A percentile compares a stretch with the other conserved stretches of the same genome.
Evolutionary conservation across 371 early-diverging fungal species (phyloP).

Genomic region (Choanephora cucurbitarum): DNA sequence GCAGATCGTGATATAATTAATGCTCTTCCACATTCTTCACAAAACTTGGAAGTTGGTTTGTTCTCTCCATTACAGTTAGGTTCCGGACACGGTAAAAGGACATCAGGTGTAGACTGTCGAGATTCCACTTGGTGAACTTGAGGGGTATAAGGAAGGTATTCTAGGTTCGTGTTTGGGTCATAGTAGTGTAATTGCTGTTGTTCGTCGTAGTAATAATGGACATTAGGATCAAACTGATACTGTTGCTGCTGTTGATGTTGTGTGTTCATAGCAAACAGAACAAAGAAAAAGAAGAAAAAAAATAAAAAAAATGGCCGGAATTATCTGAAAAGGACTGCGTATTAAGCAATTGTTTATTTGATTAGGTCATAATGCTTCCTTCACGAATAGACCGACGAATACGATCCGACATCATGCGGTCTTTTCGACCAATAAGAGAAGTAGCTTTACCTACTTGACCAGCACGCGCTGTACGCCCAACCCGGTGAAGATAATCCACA

Average conservation of each 20-base stretch:
- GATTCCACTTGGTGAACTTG: slow-evolving; percentile 21
- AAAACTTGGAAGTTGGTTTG: slow-evolving; percentile 68
- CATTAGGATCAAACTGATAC: slow-evolving; percentile 39
- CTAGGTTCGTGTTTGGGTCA: slow-evolving; percentile 35
- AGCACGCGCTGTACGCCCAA: slow-evolving; percentile 93
- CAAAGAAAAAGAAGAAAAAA: neutral
- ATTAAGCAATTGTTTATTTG: neutral
- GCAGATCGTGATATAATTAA: slow-evolving; percentile 49
- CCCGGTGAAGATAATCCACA: slow-evolving; percentile 95
- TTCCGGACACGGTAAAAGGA: slow-evolving; percentile 54
- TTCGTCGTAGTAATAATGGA: slow-evolving; percentile 40
- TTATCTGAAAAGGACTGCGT: no score
- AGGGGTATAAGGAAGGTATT: slow-evolving; percentile 23
- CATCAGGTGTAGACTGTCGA: slow-evolving; percentile 33
- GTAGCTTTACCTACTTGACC: slow-evolving; percentile 88
- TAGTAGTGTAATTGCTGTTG: slow-evolving; percentile 34
- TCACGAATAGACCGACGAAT: slow-evolving; percentile 72
- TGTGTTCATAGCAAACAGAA: neutral
- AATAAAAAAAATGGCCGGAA: neutral
- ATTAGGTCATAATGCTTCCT: slow-evolving; percentile 56
- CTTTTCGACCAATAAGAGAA: slow-evolving; percentile 75
- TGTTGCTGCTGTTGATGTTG: neutral
- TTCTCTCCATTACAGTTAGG: slow-evolving; percentile 66
- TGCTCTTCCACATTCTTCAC: slow-evolving; percentile 70
- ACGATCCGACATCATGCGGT: slow-evolving; percentile 77